These are phyloP conservation scores for Epichloe sylvatica DNA, from an alignment of 2,329 filamentous ascomycete genomes.

Conservation along the genomic window DNA sequence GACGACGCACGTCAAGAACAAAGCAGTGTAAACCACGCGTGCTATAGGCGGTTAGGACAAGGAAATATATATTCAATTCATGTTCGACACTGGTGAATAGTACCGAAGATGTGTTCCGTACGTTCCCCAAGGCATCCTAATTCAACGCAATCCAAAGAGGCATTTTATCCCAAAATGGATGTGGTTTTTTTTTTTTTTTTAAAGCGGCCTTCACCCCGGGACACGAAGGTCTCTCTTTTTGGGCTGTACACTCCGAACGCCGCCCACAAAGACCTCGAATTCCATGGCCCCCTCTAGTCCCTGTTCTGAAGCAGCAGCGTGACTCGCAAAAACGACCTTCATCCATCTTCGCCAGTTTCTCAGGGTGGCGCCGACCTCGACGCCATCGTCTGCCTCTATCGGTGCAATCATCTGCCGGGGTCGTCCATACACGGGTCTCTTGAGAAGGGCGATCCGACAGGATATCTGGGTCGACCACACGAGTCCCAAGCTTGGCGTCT, in stretches of 20 bases:
- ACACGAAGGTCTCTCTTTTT: background rate
- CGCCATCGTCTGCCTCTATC: slow-evolving; percentile 25
- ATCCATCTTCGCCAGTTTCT: slow-evolving; percentile 59
- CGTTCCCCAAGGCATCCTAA: too few species aligned
- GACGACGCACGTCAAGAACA: too few species aligned
- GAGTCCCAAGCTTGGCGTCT: slow-evolving; percentile 76
- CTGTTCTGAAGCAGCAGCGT: slow-evolving; percentile 42
- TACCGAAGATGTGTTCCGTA: too few species aligned
- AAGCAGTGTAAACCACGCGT: too few species aligned
- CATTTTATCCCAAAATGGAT: too few species aligned
- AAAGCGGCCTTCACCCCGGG: too few species aligned
- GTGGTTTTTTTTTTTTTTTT: too few species aligned
- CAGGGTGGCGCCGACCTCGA: slow-evolving; percentile 31
- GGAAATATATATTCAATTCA: too few species aligned
- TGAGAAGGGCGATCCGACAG: slow-evolving; percentile 67
- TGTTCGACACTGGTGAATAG: too few species aligned
- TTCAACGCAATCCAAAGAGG: too few species aligned
- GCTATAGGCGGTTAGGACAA: too few species aligned
- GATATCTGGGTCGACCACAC: slow-evolving; percentile 87
- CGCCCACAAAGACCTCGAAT: slow-evolving; percentile 58
- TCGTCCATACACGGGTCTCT: slow-evolving; percentile 43
- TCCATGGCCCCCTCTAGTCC: slow-evolving; percentile 42
- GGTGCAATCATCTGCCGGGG: slow-evolving; percentile 22
- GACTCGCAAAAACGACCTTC: slow-evolving; percentile 81
- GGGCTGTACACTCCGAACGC: slow-evolving; percentile 29